Base-by-base conservation (phyloP, 2,329 filamentous ascomycete genomes). In the Xylaria hypoxylon region DNA sequence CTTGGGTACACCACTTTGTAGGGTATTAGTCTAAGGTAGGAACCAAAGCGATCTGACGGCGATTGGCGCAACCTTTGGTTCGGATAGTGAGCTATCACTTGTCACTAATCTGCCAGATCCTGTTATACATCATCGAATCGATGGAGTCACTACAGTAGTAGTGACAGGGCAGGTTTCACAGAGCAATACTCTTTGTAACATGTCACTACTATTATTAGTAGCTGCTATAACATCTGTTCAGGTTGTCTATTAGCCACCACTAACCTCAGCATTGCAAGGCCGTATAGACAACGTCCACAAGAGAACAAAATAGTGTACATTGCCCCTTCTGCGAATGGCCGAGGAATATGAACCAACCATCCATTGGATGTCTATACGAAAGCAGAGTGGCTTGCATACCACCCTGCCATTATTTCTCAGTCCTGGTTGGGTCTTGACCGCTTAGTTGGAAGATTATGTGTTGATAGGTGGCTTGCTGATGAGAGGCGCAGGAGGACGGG, bases 11-110 rank as follows among this genome's bases (percentile, higher is more conserved):
- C 40, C 59, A 64, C 55, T 56, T 67, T 26, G 38, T 31, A 55
- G 33, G 48, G 65, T 59, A 67, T 69, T 53, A 50, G 65, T 59
- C 67, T 69, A 65, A 68, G 55, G 65, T 65, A 70, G 62, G 65
- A 63, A 65, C 58, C 60, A 62, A 26, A 51, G 52, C 45, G 66
- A 68, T 68, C 66, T 66, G 55, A 17, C 59, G 57, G 59, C 53
- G 19, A 51, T 57, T 69, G 50, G 57, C 50, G 55, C 28, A 57
- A 38, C 13, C 44, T 40, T 26, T 52, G 59, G 35, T 53, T 58
- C 44, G 53, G 57, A 59, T 64, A 59, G 55, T 53, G 62, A 55
- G 50, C 38, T 52, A 59, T 60, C 58, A 33, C 52, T 56, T 67
- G 42, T 64, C 50, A 55, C 67, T 67, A 69, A 59, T 51, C 45